Evolutionary conservation across 176 grass and related monocot genomes (phyloP), one percentile per base, ranked within the genome.

Genomic region (Hordeum marinum): DNA sequence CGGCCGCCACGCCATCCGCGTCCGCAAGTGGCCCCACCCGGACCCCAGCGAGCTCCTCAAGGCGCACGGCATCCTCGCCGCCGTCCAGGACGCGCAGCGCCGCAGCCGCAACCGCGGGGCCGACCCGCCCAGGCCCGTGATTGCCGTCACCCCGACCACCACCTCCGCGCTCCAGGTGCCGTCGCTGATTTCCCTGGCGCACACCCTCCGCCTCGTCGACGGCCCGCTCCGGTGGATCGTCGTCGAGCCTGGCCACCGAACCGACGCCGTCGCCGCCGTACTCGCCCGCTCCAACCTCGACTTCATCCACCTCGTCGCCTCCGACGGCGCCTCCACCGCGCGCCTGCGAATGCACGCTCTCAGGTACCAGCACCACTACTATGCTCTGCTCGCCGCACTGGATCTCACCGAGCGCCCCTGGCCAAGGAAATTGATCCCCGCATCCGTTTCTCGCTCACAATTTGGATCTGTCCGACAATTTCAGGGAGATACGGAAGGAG

Each of bases 1-100:
- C 40, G 94, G 94, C 0, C 89, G 94, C 13, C 94, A 97, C 52
- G 85, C 91, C 27, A 97, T 97, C 94, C 89, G 91, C 41, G 90
- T 97, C 63, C 89, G 94, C 39, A 31, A 77, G 0, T 97, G 94
- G 94, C 94, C 94, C 0, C 89, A 97, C 48, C 94, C 94, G 1
- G 85, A 97, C 81, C 94, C 94, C 7, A 3, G 3, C 18, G 91
- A 96, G 82, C 74, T 96, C 2, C 87, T 96, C 87, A 90, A 90
- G 27, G 94, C 94, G 6, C 94, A 96, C 82, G 68, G 69, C 83
- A 96, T 96, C 82, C 86, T 96, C 81, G 85, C 79, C 71, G 88
- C 83, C 10, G 94, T 96, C 11, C 94, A 96, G 87, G 63, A 82
- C 29, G 91, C 92, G 24, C 94, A 96, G 85, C 82, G 94, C 42